Conservation (phyloP, 805 yeast genomes). For the Candida patagonica region DNA sequence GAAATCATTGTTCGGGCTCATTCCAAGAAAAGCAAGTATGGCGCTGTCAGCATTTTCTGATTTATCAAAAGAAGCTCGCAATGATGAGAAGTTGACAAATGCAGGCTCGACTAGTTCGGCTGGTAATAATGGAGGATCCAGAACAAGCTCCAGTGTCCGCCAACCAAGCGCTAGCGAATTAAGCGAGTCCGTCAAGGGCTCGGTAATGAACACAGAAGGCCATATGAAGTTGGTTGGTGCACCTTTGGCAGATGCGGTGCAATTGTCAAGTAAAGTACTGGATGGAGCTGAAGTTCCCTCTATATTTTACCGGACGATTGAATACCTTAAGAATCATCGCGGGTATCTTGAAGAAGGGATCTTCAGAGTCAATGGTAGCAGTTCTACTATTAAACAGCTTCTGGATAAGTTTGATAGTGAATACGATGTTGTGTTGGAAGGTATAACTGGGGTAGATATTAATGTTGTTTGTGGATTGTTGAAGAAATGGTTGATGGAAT, state of each 20-base stretch:
- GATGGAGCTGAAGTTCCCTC: constrained; percentile 54
- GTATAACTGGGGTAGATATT: constrained; percentile 40
- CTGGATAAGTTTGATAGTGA: constrained; percentile 59
- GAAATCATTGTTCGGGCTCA: constrained; percentile 1
- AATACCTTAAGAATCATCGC: constrained; percentile 50
- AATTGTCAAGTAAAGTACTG: constrained; percentile 40
- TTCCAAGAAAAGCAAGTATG: neutral
- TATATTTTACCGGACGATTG: constrained; percentile 66
- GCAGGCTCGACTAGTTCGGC: neutral
- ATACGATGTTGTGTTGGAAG: constrained; percentile 59
- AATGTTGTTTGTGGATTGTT: constrained; percentile 82
- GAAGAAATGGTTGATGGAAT: constrained; percentile 70
- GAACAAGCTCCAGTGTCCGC: neutral
- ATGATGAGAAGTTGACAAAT: neutral
- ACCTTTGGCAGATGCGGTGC: constrained; percentile 43
- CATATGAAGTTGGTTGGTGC: constrained; percentile 46
- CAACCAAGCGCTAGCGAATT: neutral
- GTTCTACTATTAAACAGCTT: constrained; percentile 58
- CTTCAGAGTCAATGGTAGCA: constrained; percentile 84
- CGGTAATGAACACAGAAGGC: too few relatives aligned
- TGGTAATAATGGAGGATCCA: neutral
- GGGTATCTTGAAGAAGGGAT: constrained; percentile 87
- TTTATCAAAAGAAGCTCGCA: neutral
- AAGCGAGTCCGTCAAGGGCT: neutral
- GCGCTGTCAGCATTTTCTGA: constrained; percentile 1